phyloP scores from a whole-genome alignment of 495 filamentous ascomycete species.

The Polyplosphaeria fusca region DNA sequence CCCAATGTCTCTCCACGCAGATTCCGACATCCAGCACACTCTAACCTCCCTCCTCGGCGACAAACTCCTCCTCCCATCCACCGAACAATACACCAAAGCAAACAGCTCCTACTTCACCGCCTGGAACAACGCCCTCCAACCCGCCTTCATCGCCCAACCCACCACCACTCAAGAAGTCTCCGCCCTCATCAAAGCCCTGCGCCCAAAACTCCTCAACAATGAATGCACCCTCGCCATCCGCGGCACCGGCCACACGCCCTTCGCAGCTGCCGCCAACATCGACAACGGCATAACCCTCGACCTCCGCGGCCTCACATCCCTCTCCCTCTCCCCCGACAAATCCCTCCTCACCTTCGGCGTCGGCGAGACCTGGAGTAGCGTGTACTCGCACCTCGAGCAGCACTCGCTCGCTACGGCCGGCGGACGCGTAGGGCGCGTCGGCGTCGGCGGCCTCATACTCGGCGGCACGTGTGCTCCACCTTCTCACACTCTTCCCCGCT shows the following conservation, averaged over 20 bases:
- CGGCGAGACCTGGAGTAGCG: conserved; percentile 7
- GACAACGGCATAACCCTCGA: conserved; percentile 8
- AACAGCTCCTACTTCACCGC: conserved; percentile 10
- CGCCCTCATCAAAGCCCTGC: neutral
- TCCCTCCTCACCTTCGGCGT: neutral
- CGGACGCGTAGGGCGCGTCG: conserved; percentile 10
- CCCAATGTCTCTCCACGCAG: no score
- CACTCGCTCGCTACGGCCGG: conserved; percentile 7
- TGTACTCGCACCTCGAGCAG: conserved; percentile 10
- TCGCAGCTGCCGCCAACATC: conserved; percentile 5
- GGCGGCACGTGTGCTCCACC: conserved; percentile 21
- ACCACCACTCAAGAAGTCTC: conserved; percentile 9
- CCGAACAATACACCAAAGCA: conserved; percentile 1
- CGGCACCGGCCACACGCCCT: conserved; percentile 18
- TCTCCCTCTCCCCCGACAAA: conserved; percentile 1
- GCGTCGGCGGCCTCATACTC: conserved; percentile 13
- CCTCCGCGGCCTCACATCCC: neutral
- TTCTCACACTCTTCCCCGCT: no score
- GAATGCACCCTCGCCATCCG: conserved; percentile 6
- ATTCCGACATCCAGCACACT: neutral
- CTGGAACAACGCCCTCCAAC: conserved; percentile 7
- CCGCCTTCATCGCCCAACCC: conserved; percentile 13
- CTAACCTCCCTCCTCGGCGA: conserved; percentile 1
- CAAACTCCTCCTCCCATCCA: conserved; percentile 5
- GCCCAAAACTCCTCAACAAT: neutral